These are phyloP conservation scores for Stephanodiscus minutulus DNA, from an alignment of 108 stramenopile species.

Conservation along the genomic window DNA sequence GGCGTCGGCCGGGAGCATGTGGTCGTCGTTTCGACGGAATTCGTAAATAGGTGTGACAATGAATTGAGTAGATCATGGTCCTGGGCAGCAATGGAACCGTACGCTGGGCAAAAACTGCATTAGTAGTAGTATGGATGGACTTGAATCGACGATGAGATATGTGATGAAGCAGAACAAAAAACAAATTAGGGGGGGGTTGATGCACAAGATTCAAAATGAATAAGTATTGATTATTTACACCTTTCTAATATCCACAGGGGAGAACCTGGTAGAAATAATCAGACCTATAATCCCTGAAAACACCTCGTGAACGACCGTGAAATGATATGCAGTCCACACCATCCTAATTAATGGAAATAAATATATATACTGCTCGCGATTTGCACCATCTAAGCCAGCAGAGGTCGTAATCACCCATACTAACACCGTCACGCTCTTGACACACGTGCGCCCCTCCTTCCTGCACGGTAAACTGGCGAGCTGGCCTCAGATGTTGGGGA, in stretches of 20 bases:
- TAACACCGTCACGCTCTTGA: not conserved
- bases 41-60: not conserved
- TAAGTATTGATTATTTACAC: conserved; percentile 1
- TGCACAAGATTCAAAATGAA: not conserved
- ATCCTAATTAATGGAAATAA: conserved; percentile 3
- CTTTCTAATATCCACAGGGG: not conserved
- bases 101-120: too few relatives aligned
- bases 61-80: not conserved
- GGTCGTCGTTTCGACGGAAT: conserved; percentile 46
- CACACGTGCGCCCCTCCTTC: conserved; percentile 11
- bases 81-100: too few relatives aligned
- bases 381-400: not conserved
- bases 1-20: conserved; percentile 46
- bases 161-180: too few relatives aligned
- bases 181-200: not conserved
- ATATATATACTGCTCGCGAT: not conserved
- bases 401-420: not conserved
- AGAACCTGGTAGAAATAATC: not conserved
- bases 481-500: conserved; percentile 34
- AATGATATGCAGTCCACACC: conserved; percentile 12
- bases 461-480: conserved; percentile 7
- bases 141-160: too few relatives aligned
- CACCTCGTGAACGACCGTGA: conserved; percentile 7
- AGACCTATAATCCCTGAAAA: not conserved
- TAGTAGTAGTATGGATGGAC: too few relatives aligned